Conservation (phyloP, 495 filamentous ascomycete genomes). For the Trichoderma reesei region DNA sequence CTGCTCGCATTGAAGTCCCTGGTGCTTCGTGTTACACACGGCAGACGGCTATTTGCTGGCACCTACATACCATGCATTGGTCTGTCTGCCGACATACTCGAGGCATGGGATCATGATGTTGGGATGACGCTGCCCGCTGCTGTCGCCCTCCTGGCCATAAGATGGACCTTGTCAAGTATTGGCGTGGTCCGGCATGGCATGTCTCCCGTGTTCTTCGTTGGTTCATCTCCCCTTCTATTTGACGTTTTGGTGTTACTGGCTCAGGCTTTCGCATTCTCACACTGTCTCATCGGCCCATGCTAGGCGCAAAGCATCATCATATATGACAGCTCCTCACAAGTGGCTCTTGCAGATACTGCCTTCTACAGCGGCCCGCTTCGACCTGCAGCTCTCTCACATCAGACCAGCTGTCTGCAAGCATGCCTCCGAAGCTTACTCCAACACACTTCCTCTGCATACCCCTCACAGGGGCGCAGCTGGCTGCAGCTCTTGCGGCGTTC, state of each 20-base stretch:
- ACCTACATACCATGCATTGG: neutral
- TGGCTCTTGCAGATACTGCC: neutral
- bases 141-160: neutral
- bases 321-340: neutral
- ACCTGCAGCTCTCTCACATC: neutral
- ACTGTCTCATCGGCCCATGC: neutral
- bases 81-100: neutral
- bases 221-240: too few species aligned
- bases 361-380: neutral
- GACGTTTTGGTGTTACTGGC: too few species aligned
- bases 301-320: neutral
- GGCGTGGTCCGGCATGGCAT: neutral
- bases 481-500: conserved; percentile 51
- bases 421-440: conserved; percentile 31
- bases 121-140: neutral
- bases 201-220: neutral
- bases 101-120: neutral
- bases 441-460: conserved; percentile 89
- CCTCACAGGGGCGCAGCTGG: conserved; percentile 57
- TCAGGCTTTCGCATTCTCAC: neutral
- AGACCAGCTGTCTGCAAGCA: conserved; percentile 12
- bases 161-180: neutral
- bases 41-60: neutral
- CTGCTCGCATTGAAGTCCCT: too few species aligned
- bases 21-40: neutral